Base-by-base conservation (phyloP, 768 basidiomycete genomes). In the Nidularia sp. region DNA sequence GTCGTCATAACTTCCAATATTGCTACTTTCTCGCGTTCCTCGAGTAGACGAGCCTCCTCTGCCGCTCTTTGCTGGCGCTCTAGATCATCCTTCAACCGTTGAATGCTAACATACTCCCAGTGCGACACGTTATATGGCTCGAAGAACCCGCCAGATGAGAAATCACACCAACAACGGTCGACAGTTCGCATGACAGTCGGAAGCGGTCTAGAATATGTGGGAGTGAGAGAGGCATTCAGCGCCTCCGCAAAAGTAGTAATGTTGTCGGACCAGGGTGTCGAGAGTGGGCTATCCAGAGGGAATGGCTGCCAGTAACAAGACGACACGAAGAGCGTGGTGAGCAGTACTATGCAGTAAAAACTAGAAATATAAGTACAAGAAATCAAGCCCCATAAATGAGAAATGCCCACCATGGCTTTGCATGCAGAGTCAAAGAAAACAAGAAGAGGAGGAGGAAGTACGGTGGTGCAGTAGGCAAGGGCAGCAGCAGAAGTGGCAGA, bases 281-380 rank as follows among this genome's bases (percentile, higher is more conserved):
- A 77, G 53, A 92, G 81, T 0, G 78, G 73, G 29, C 78, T 81
- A 54, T 84, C 79, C 45, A 84, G 66, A 22, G 85, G 80, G 52
- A 90, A 81, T 32, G 92, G 88, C 55, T 89, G 88, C 91, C 91
- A 93, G 68, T 92, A 92, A 65, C 91, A 93, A 13, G 91, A 88
- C 12, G 91, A 88, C 54, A 90, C 75, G 65, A 91, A 93, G 47
- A 93, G 77, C n/a, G 90, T 87, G 0, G 83, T 77, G 10, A 93
- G 81, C 18, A 93, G 77, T 22, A 90, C 76, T 50, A 93, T 86
- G 74, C 91, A 93, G 65, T 93, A 93, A 65, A 92, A 90, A 61
- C 91, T 93, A 53, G 1, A 45, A 5, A 52, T 5, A 34, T 33
- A 48, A 35, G n/a, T n/a, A n/a, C n/a, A n/a, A n/a, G n/a, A n/a